Evolutionary conservation across 148 eudicot genomes (phyloP).

Genomic region (Nepenthes gracilis): DNA sequence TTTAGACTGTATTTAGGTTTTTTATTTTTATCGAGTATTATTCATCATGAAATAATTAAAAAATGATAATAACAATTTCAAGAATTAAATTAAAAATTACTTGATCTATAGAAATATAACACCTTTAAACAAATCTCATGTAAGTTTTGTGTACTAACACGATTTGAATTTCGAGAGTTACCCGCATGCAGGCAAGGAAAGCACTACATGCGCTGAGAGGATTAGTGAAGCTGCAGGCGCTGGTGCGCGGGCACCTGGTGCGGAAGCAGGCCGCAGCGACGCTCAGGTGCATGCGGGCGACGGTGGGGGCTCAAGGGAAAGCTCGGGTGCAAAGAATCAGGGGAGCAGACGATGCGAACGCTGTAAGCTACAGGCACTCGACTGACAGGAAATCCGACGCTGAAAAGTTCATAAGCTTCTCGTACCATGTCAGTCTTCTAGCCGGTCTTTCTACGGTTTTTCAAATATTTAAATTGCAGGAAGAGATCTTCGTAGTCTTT

Average conservation of each 20-base stretch:
- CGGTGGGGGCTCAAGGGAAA: slow-evolving; percentile 65
- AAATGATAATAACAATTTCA: no score
- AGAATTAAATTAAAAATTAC: no score
- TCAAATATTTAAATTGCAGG: no score
- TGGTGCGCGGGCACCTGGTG: slow-evolving; percentile 85
- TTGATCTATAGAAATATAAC: no score
- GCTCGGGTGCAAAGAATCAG: slow-evolving; percentile 69
- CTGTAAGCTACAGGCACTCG: slow-evolving; percentile 21
- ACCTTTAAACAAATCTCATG: no score
- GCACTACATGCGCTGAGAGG: slow-evolving; percentile 81
- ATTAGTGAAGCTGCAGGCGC: slow-evolving; percentile 85
- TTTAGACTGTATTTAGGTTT: no score
- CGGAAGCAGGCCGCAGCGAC: slow-evolving; percentile 83
- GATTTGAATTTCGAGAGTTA: no score
- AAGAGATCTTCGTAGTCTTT: no score
- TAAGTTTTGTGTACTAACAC: no score
- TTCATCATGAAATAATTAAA: no score
- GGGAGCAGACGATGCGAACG: slow-evolving; percentile 33
- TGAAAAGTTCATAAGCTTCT: slow-evolving; percentile 25
- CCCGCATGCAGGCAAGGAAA: slow-evolving; percentile 60
- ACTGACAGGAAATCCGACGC: slow-evolving; percentile 31
- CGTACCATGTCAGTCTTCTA: slow-evolving; percentile 30
- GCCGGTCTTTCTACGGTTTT: no score
- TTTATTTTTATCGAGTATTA: no score
- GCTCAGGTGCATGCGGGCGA: slow-evolving; percentile 81